phyloP scores from a whole-genome alignment of 805 yeast species.

The Candida hispaniensis region DNA sequence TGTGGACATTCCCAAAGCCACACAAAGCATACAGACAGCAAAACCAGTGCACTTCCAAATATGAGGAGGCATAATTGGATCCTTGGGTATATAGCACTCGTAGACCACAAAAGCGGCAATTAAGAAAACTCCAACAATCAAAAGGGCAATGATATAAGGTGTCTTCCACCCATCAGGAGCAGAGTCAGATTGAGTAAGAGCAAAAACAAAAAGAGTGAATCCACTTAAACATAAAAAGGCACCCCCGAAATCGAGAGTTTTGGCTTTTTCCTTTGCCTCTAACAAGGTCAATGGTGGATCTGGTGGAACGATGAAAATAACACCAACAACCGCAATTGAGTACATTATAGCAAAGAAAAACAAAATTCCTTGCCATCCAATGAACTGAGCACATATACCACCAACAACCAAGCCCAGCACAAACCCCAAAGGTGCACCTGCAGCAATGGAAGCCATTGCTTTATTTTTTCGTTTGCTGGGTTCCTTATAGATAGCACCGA shows the following conservation, averaged over 20 bases:
- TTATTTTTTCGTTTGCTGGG: constrained; percentile 35
- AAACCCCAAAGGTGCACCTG: constrained; percentile 42
- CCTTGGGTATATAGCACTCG: constrained; percentile 32
- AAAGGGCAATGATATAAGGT: constrained; percentile 36
- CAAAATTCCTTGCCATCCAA: constrained; percentile 36
- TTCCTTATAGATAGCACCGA: constrained; percentile 33
- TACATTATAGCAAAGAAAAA: constrained; percentile 35
- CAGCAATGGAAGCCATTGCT: constrained; percentile 35
- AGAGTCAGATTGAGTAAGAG: constrained; percentile 36
- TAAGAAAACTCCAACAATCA: constrained; percentile 34
- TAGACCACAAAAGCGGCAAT: constrained; percentile 30
- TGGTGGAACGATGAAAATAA: constrained; percentile 30
- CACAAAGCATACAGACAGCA: constrained; percentile 32
- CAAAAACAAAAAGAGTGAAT: constrained; percentile 35
- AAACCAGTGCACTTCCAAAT: constrained; percentile 35
- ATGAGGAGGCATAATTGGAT: constrained; percentile 41
- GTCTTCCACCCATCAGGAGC: constrained; percentile 37
- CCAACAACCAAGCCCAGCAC: constrained; percentile 36
- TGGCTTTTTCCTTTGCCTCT: constrained; percentile 24
- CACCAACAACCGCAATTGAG: constrained; percentile 24
- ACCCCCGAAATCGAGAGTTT: constrained; percentile 36
- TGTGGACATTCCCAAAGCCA: constrained; percentile 34
- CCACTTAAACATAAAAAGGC: constrained; percentile 34
- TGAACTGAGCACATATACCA: constrained; percentile 34
- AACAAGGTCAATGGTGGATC: constrained; percentile 25